Evolutionary conservation across 2,329 filamentous ascomycete species (phyloP), one percentile per base, ranked within the genome.

Genomic region (Paramyrothecium roridum): DNA sequence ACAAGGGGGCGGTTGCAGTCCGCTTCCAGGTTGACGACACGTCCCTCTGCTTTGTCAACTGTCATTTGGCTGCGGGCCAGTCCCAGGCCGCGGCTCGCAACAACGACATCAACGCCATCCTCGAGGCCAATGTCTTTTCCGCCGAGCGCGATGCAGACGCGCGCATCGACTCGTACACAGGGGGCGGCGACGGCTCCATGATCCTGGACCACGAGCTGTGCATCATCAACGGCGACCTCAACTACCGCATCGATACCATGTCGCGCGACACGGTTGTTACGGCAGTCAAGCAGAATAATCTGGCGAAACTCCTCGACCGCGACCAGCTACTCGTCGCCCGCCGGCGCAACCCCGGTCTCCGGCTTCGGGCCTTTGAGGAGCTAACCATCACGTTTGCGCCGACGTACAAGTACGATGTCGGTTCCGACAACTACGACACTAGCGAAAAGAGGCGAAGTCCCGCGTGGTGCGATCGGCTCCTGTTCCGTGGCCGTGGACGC

Each of bases 331-430:
- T 98, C 2, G 88, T 96, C 0, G 93, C 92, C 13, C 85, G 90
- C 55, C 89, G 92, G 52, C 90, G 91, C 63, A 97, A 97, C 64
- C 92, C 93, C 0, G 90, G 87, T 0, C 97, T 98, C 75, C 85
- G 90, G 26, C 81, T 99, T 6, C 87, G 93, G 20, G 88, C 91
- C 0, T 98, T 99, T 70, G 86, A 88, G n/a, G 95, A 99, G 73
- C 80, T 88, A 54, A 90, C 89, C 1, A 97, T 99, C 65, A 88
- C 86, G 0, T 99, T 99, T 69, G 88, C 91, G 8, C 95, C 95
- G 1, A 99, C 95, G 0, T 99, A 99, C 79, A 99, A 99, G 71
- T 99, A 99, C 70, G 95, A 99, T 64, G 91, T 98, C 1, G 93
- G 93, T 17, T 96, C 91, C 0, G 93, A 98, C 67, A 89, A 85